A percentile compares a stretch with the other conserved stretches of the same genome.
Evolutionary conservation across 2,329 filamentous ascomycete species (phyloP).

Genomic region (Claviceps arundinis): DNA sequence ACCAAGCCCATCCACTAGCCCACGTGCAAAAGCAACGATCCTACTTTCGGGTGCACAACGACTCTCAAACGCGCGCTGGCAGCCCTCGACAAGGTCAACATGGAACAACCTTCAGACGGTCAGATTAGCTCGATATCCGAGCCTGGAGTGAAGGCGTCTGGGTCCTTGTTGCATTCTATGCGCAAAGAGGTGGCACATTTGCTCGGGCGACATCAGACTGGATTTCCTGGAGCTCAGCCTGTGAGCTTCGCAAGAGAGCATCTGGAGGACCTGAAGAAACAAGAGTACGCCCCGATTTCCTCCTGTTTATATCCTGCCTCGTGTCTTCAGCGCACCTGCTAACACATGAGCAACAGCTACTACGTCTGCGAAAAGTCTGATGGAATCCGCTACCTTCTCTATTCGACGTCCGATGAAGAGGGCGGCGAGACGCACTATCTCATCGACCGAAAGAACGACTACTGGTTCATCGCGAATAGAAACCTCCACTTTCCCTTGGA

Average conservation of each 20-base stretch:
- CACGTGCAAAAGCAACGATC: not conserved
- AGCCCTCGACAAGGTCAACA: slow-evolving; percentile 7
- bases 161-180: slow-evolving; percentile 46
- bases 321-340: not conserved
- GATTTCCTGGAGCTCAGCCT: slow-evolving; percentile 85
- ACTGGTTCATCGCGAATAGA: slow-evolving; percentile 63
- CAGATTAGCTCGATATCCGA: slow-evolving; percentile 39
- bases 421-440: slow-evolving; percentile 67
- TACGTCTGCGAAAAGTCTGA: slow-evolving; percentile 98
- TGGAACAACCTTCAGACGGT: slow-evolving; percentile 18
- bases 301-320: slow-evolving; percentile 3
- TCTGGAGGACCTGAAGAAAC: slow-evolving; percentile 62
- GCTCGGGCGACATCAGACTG: slow-evolving; percentile 52
- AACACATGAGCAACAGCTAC: slow-evolving; percentile 44
- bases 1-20: not conserved
- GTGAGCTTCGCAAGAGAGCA: slow-evolving; percentile 81
- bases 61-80: not conserved
- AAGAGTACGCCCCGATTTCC: slow-evolving; percentile 45
- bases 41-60: not conserved
- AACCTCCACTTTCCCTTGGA: slow-evolving; percentile 70
- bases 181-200: slow-evolving; percentile 62
- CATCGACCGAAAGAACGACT: slow-evolving; percentile 96
- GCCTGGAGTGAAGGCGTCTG: slow-evolving; percentile 52
- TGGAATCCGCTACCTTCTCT: slow-evolving; percentile 89
- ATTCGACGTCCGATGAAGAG: slow-evolving; percentile 56